Evolutionary conservation across 2,329 filamentous ascomycete species (phyloP).

Genomic region (Cercospora janseana): DNA sequence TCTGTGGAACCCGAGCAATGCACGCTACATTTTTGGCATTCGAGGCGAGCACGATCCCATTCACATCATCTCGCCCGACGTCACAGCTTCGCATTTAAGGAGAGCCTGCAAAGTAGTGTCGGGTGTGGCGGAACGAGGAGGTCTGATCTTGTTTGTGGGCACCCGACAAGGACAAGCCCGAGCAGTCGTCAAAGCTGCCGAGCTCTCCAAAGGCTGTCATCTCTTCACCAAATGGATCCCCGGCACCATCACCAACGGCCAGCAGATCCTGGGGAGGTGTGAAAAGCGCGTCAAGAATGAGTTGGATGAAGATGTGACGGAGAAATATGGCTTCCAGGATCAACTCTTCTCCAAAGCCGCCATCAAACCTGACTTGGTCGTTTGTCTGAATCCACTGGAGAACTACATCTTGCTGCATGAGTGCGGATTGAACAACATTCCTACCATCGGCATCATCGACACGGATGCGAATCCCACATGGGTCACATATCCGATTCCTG

Average conservation of each 20-base stretch:
- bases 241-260: conserved; percentile 86
- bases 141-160: conserved; percentile 86
- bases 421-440: conserved; percentile 81
- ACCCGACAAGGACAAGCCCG: conserved; percentile 79
- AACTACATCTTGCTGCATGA: conserved; percentile 89
- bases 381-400: conserved; percentile 89
- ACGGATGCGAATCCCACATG: conserved; percentile 88
- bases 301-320: conserved; percentile 59
- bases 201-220: conserved; percentile 76
- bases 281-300: conserved; percentile 74
- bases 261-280: conserved; percentile 76
- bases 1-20: conserved; percentile 92
- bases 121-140: conserved; percentile 77
- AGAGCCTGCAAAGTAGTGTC: conserved; percentile 89
- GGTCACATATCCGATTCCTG: conserved; percentile 94
- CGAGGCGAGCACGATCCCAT: conserved; percentile 72
- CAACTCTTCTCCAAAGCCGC: conserved; percentile 63
- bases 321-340: conserved; percentile 58
- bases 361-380: conserved; percentile 82
- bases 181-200: conserved; percentile 75
- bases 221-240: conserved; percentile 92
- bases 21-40: conserved; percentile 89
- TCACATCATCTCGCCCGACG: conserved; percentile 81
- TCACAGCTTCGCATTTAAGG: conserved; percentile 84
- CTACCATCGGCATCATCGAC: conserved; percentile 92